Conservation (phyloP, 2,329 filamentous ascomycete genomes). For the Arthrobotrys iridis region DNA sequence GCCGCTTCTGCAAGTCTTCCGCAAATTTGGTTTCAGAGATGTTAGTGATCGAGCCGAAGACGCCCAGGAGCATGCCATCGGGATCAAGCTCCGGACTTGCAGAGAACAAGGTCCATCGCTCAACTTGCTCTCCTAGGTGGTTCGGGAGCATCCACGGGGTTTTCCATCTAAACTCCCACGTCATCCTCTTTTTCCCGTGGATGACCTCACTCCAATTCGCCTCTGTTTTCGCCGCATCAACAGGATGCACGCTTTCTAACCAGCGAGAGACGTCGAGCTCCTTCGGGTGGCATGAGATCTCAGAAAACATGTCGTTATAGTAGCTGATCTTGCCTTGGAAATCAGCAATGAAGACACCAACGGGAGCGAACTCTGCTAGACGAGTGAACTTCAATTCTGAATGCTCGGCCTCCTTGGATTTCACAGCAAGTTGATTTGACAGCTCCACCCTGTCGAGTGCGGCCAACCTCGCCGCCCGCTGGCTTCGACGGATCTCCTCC, state of each 20-base stretch:
- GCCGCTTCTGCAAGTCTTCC: conserved; percentile 56
- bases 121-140: conserved; percentile 46
- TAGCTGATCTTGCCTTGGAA: conserved; percentile 76
- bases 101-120: conserved; percentile 43
- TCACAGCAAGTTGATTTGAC: conserved; percentile 75
- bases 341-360: conserved; percentile 86
- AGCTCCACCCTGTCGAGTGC: conserved; percentile 80
- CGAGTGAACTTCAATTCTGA: conserved; percentile 80
- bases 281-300: conserved; percentile 57
- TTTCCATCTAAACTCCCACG: conserved; percentile 54
- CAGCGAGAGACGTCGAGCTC: conserved; percentile 39
- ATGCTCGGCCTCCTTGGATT: conserved; percentile 67
- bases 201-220: conserved; percentile 47
- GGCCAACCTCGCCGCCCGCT: conserved; percentile 77
- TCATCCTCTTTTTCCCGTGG: conserved; percentile 37
- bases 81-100: conserved; percentile 50
- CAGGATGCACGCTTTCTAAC: conserved; percentile 50
- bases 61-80: conserved; percentile 44
- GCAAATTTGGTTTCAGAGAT: conserved; percentile 55
- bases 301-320: conserved; percentile 80
- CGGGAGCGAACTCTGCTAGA: conserved; percentile 85
- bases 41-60: conserved; percentile 54
- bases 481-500: conserved; percentile 79
- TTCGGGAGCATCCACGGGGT: conserved; percentile 34
- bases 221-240: conserved; percentile 29